Evolutionary conservation across 306 rosid species (phyloP), one percentile per base, ranked within the genome.

Genomic region (Glycyrrhiza uralensis): DNA sequence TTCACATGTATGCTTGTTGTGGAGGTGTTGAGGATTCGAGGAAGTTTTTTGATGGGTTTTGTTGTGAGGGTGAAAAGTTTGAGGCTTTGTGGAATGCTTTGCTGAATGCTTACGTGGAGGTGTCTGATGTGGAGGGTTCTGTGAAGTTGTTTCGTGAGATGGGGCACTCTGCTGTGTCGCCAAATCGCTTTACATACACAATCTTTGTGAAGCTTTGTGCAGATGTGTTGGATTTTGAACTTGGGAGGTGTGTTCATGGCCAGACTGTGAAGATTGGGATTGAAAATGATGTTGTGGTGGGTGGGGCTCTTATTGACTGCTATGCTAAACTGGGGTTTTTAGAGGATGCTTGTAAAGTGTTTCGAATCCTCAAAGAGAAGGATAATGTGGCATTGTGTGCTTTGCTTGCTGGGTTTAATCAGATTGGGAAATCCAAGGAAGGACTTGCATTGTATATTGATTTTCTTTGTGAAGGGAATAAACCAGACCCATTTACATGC

Each of bases 351-450:
- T 15, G 76, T 50, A 17, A 50, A 56, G 67, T 79, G 4, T 79
- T 75, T 66, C 66, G 64, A 39, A 41, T 69, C 60, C 81, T 79
- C 24, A 61, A 70, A 18, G 79, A 79, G 69, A 79, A 75, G 79
- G 86, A 83, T 70, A 83, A 83, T 44, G 29, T 83, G 28, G 76
- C 80, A 7, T 71, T 80, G 23, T 83, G 81, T 65, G 63, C 86
- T 68, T 79, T 83, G 24, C 39, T 83, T 76, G 51, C 84, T 57
- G 83, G 86, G 63, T 79, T 79, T 66, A 76, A 83, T 75, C 71
- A 79, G 55, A 58, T 50, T 42, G 86, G 81, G 65, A 69, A 75
- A 50, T 61, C 57, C 24, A 65, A 64, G 44, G 78, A 64, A 70
- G 84, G 79, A 44, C 74, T 79, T 36, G 18, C 5, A 19, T 65